phyloP scores from a whole-genome alignment of 2,329 filamentous ascomycete genomes.

The Clonostachys solani region DNA sequence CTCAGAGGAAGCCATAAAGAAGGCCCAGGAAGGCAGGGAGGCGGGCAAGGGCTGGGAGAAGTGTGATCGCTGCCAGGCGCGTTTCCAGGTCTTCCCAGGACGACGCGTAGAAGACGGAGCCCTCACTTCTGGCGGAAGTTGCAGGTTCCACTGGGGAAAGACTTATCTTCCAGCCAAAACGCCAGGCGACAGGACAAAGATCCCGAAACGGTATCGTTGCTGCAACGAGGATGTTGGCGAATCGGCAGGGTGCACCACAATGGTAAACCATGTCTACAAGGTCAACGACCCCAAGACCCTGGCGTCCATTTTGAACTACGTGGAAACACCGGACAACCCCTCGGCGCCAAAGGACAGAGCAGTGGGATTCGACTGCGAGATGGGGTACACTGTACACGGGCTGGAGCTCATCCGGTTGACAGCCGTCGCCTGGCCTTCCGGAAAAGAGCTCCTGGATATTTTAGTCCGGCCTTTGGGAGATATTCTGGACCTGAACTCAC shows the following conservation, averaged over 20 bases:
- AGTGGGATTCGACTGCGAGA: constrained; percentile 92
- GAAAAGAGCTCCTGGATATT: constrained; percentile 73
- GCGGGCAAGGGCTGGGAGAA: constrained; percentile 75
- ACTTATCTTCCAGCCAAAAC: constrained; percentile 53
- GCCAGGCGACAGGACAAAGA: constrained; percentile 50
- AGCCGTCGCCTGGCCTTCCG: constrained; percentile 80
- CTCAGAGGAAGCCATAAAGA: constrained; percentile 58
- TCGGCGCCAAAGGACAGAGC: constrained; percentile 49
- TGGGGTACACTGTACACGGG: constrained; percentile 89
- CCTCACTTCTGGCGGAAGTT: constrained; percentile 71
- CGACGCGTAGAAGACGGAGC: constrained; percentile 72
- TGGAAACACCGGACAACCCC: constrained; percentile 66
- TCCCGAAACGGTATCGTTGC: constrained; percentile 67
- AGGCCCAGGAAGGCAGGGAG: constrained; percentile 60
- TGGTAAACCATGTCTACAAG: constrained; percentile 82
- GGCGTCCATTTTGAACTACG: constrained; percentile 75
- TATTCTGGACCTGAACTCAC: constrained; percentile 84
- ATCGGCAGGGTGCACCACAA: constrained; percentile 67
- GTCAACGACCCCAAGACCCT: constrained; percentile 71
- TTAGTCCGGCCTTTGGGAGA: constrained; percentile 81
- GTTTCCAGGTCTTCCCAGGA: constrained; percentile 91
- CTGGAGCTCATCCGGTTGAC: constrained; percentile 89
- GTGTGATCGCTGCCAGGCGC: constrained; percentile 80
- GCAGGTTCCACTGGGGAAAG: constrained; percentile 78
- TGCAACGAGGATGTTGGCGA: constrained; percentile 74